Conservation (phyloP, 768 basidiomycete species). For the Mycena pura region DNA sequence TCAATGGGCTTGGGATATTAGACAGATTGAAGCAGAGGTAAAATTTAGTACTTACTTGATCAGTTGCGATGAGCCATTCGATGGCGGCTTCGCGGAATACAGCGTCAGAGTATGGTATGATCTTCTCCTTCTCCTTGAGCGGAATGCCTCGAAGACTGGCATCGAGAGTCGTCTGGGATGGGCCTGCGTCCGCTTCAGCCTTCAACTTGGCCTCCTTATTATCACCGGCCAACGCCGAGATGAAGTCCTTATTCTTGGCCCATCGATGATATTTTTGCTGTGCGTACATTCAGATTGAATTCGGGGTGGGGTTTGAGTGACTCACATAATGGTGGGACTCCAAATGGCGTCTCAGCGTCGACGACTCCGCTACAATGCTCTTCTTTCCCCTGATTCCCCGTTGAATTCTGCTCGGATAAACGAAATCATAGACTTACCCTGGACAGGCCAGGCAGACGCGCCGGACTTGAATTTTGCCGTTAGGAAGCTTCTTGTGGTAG, state of each 20-base stretch:
- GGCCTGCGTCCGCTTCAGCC: not conserved
- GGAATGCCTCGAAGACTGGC: not conserved
- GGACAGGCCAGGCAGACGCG: not conserved
- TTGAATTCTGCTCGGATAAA: not conserved
- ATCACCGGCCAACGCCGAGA: not conserved
- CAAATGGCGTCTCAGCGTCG: conserved; percentile 23
- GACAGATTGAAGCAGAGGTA: not conserved
- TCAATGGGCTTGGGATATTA: conserved; percentile 21
- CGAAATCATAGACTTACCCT: not conserved
- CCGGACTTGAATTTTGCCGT: not conserved
- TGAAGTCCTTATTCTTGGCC: not conserved
- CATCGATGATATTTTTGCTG: not conserved
- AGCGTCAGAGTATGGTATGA: not conserved
- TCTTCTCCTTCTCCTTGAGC: not conserved
- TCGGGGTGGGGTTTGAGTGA: too few species aligned
- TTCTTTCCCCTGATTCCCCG: conserved; percentile 7
- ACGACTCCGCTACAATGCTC: conserved; percentile 8
- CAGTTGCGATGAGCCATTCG: conserved; percentile 43
- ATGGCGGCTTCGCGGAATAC: conserved; percentile 34
- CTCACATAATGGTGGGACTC: conserved; percentile 22
- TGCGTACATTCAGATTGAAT: not conserved
- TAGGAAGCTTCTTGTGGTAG: not conserved
- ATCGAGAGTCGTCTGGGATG: not conserved
- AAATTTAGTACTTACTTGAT: conserved; percentile 44
- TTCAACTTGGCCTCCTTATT: not conserved